Percentiles rank a stretch among this genome's conserved stretches.
phyloP scores from a whole-genome alignment of 176 grass and related monocot species.

The Phragmites australis region DNA sequence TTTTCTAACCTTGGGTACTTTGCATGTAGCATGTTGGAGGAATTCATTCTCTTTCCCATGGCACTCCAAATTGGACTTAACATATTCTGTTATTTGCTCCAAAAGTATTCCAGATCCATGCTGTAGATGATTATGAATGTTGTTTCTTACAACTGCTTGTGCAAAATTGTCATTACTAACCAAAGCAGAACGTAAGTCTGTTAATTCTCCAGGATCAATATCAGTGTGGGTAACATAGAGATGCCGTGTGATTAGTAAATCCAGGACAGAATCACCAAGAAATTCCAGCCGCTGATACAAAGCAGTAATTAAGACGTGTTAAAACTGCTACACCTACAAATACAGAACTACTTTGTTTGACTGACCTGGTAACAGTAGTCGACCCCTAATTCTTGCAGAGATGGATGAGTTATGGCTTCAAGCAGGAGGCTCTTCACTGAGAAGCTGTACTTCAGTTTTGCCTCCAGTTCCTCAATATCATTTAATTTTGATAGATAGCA shows the following conservation, averaged over 20 bases:
- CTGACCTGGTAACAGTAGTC: conserved; percentile 85
- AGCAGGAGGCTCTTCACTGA: conserved; percentile 63
- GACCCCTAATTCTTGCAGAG: conserved; percentile 70
- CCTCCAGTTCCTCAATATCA: conserved; percentile 76
- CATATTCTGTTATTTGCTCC: conserved; percentile 79
- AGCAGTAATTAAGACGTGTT: conserved; percentile 13
- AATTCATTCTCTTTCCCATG: conserved; percentile 41
- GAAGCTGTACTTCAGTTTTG: conserved; percentile 78
- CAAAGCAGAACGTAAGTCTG: conserved; percentile 78
- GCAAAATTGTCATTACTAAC: conserved; percentile 94
- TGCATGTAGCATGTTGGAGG: conserved; percentile 48
- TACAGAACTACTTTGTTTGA: conserved; percentile 33
- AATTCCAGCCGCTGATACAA: conserved; percentile 86
- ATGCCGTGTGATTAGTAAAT: conserved; percentile 79
- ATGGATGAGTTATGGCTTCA: conserved; percentile 87
- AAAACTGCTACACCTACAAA: not conserved
- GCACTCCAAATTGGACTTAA: conserved; percentile 45
- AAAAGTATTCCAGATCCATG: conserved; percentile 86
- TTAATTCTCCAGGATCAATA: conserved; percentile 88
- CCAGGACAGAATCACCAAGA: conserved; percentile 90
- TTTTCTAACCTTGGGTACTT: conserved; percentile 81
- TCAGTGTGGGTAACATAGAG: conserved; percentile 69
- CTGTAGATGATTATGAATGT: conserved; percentile 73
- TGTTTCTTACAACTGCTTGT: conserved; percentile 73
- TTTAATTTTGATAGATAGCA: conserved; percentile 48